Conservation (phyloP, 2,329 filamentous ascomycete genomes). For the Tothia fuscella region DNA sequence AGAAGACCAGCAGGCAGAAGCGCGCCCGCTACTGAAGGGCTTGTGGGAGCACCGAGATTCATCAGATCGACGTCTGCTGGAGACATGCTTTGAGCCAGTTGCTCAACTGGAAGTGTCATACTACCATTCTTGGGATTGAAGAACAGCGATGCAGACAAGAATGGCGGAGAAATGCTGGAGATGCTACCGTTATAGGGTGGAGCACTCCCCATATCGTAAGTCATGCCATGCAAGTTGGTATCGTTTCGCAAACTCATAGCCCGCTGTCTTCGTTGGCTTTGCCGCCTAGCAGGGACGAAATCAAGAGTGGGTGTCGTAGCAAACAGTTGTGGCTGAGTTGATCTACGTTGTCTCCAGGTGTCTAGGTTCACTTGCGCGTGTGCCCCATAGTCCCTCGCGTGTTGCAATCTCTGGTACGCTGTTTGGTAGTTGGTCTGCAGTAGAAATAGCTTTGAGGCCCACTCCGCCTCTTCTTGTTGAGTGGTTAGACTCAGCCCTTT, state of each 20-base stretch:
- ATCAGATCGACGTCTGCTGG: constrained; percentile 52
- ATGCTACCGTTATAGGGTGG: constrained; percentile 24
- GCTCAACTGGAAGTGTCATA: constrained; percentile 40
- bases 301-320: constrained; percentile 19
- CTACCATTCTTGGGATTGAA: constrained; percentile 47
- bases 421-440: constrained; percentile 38
- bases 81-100: constrained; percentile 35
- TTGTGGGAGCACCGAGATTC: constrained; percentile 57
- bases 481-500: constrained; percentile 28
- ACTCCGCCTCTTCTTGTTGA: constrained; percentile 41
- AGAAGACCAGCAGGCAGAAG: constrained; percentile 59
- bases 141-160: constrained; percentile 37
- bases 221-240: constrained; percentile 19
- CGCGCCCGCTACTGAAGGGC: constrained; percentile 57
- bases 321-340: constrained; percentile 28
- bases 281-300: constrained; percentile 20
- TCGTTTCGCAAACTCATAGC: constrained; percentile 27
- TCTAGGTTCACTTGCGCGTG: constrained; percentile 31
- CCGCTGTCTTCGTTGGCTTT: constrained; percentile 29
- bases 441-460: constrained; percentile 42
- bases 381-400: constrained; percentile 27
- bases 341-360: constrained; percentile 23
- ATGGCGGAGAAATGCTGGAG: constrained; percentile 40
- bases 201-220: constrained; percentile 28
- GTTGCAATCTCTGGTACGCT: constrained; percentile 22